These are phyloP conservation scores for Sordariomycetes sp. DNA, from an alignment of 2,329 filamentous ascomycete genomes.

Conservation along the genomic window DNA sequence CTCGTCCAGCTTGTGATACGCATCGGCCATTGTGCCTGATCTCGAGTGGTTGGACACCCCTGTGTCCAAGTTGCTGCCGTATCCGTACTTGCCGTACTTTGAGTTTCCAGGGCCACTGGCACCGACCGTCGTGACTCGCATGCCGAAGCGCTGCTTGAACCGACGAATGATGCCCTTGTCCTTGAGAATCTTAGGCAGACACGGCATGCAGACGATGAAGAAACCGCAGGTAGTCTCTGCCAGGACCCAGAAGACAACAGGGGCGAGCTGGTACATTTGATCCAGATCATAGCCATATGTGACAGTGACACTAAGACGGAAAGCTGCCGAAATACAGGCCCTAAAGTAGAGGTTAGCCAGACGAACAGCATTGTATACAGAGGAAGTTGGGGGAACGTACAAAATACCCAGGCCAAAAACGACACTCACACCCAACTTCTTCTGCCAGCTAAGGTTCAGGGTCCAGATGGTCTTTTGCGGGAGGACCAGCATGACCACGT, in stretches of 20 bases:
- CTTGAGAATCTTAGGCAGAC: slow-evolving; percentile 25
- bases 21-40: background rate
- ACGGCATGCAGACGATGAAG: slow-evolving; percentile 28
- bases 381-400: slow-evolving; percentile 12
- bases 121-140: slow-evolving; percentile 1
- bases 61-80: background rate
- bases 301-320: slow-evolving; percentile 24
- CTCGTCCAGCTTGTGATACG: slow-evolving; percentile 3
- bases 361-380: no score
- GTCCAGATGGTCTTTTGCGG: slow-evolving; percentile 20
- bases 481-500: slow-evolving; percentile 17
- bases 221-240: slow-evolving; percentile 36
- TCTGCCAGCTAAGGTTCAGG: slow-evolving; percentile 18
- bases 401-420: slow-evolving; percentile 20
- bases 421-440: slow-evolving; percentile 18
- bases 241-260: slow-evolving; percentile 31
- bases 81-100: background rate
- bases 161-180: background rate
- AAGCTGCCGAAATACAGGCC: slow-evolving; percentile 26
- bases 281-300: slow-evolving; percentile 18
- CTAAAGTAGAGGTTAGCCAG: no score
- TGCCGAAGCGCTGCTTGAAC: background rate
- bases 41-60: background rate
- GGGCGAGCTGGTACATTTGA: slow-evolving; percentile 24
- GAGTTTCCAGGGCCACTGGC: background rate